phyloP scores from a whole-genome alignment of 257 asterid species.

The Primulina tabacum region DNA sequence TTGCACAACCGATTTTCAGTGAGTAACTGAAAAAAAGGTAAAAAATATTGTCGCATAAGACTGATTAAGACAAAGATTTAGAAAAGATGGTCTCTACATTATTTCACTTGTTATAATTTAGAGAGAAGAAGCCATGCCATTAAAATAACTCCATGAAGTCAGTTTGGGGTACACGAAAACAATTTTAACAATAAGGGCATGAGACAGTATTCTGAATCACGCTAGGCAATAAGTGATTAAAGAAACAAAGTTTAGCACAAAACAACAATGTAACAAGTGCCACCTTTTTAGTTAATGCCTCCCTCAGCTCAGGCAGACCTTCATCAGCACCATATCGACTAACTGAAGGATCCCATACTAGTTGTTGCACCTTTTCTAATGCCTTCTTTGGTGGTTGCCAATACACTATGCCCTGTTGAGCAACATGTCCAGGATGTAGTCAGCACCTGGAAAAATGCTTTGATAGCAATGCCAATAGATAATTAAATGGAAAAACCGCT shows the following conservation, averaged over 20 bases:
- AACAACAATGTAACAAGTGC: conserved; percentile 6
- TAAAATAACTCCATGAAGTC: conserved; percentile 7
- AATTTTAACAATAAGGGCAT: conserved; percentile 1
- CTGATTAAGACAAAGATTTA: not conserved
- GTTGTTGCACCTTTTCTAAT: conserved; percentile 65
- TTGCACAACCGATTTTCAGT: conserved; percentile 66
- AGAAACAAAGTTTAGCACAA: conserved; percentile 16
- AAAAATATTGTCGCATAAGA: not conserved
- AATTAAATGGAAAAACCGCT: not conserved
- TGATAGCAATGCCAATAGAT: not conserved
- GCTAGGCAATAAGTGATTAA: not conserved
- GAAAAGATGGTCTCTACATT: conserved; percentile 2
- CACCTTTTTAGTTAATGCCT: conserved; percentile 74
- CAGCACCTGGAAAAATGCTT: not conserved
- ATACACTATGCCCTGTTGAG: conserved; percentile 80
- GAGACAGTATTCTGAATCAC: conserved; percentile 6
- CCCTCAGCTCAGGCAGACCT: conserved; percentile 93
- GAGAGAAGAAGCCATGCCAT: not conserved
- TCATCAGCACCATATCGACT: conserved; percentile 95
- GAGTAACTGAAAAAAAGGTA: conserved; percentile 45
- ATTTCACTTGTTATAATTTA: conserved; percentile 4
- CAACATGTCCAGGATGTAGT: not conserved
- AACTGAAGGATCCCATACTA: conserved; percentile 79
- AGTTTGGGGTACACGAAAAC: not conserved
- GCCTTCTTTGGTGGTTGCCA: conserved; percentile 96